Conservation (phyloP, 257 asterid species). For the Cinchona pubescens region DNA sequence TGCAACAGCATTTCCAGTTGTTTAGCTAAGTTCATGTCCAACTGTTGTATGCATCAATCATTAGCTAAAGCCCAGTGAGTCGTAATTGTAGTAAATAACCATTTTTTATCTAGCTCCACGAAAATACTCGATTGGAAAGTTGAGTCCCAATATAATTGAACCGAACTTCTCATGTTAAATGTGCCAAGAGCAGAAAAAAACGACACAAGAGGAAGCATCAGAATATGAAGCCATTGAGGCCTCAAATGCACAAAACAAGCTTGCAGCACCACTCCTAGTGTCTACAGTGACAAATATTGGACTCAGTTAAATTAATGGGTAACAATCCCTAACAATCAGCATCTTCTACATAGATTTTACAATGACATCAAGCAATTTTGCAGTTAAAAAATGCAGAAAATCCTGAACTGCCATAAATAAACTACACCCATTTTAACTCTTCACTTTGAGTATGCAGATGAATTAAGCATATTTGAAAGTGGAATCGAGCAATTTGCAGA, state of each 20-base stretch:
- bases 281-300: too few relatives aligned
- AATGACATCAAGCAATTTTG: too few relatives aligned
- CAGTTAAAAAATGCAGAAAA: too few relatives aligned
- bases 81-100: not conserved
- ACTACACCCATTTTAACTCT: too few relatives aligned
- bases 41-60: slow-evolving; percentile 39
- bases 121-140: too few relatives aligned
- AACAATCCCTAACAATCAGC: too few relatives aligned
- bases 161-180: not conserved
- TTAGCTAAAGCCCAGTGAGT: slow-evolving; percentile 5
- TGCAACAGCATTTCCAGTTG: slow-evolving; percentile 91
- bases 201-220: not conserved
- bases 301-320: too few relatives aligned
- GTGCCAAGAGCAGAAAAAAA: not conserved
- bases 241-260: not conserved
- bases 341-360: too few relatives aligned
- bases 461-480: not conserved
- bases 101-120: too few relatives aligned
- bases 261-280: too few relatives aligned
- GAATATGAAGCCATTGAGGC: not conserved
- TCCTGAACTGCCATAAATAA: too few relatives aligned
- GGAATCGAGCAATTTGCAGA: not conserved
- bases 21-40: slow-evolving; percentile 92
- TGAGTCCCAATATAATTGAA: not conserved
- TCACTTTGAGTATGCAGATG: not conserved